These are phyloP conservation scores for Collybia sp. DNA, from an alignment of 768 basidiomycete genomes.

Conservation along the genomic window DNA sequence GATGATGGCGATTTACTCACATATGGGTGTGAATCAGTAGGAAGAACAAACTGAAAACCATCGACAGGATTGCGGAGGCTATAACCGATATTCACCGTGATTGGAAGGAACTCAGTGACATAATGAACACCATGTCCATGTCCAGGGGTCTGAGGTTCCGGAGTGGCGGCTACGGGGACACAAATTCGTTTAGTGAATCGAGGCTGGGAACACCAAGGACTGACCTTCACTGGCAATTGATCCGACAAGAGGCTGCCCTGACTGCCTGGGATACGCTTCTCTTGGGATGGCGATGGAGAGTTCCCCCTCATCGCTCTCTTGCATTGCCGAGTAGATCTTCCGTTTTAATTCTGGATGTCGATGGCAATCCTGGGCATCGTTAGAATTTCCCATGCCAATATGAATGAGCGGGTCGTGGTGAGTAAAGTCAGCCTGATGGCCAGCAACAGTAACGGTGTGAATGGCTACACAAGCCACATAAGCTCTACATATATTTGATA, in stretches of 20 bases:
- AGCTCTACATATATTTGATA: slow-evolving; percentile 9
- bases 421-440: slow-evolving; percentile 70
- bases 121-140: slow-evolving; percentile 23
- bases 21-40: slow-evolving; percentile 78
- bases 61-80: slow-evolving; percentile 79
- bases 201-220: slow-evolving; percentile 7
- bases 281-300: slow-evolving; percentile 83
- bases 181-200: slow-evolving; percentile 1
- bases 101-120: slow-evolving; percentile 67
- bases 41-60: slow-evolving; percentile 80
- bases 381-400: slow-evolving; percentile 46
- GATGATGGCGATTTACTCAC: slow-evolving; percentile 41
- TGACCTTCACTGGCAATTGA: slow-evolving; percentile 55
- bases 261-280: slow-evolving; percentile 63
- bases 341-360: slow-evolving; percentile 92
- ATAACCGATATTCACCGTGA: slow-evolving; percentile 74
- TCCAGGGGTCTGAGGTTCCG: slow-evolving; percentile 74
- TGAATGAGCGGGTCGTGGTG: slow-evolving; percentile 73
- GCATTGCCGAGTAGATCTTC: slow-evolving; percentile 82
- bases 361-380: slow-evolving; percentile 73
- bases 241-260: slow-evolving; percentile 39
- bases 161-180: slow-evolving; percentile 58
- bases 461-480: slow-evolving; percentile 41
- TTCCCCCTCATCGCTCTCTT: slow-evolving; percentile 94
- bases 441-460: slow-evolving; percentile 68